Evolutionary conservation across 768 basidiomycete genomes (phyloP).

Genomic region (Tylopilus intermedius): DNA sequence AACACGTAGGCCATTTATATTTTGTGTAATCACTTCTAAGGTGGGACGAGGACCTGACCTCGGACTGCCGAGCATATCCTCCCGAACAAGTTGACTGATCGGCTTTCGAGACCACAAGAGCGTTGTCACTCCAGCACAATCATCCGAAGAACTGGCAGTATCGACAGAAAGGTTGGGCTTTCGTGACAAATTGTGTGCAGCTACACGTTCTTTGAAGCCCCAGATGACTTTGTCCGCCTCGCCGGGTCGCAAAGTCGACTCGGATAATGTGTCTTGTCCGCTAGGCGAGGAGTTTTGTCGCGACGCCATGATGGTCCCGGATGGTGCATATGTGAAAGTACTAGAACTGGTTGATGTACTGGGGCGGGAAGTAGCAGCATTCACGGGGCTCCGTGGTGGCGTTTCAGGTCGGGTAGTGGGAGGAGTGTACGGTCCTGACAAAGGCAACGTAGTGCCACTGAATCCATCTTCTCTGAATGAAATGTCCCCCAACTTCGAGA

Average conservation of each 20-base stretch:
- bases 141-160: conserved; percentile 23
- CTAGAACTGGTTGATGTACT: conserved; percentile 31
- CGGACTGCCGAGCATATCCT: conserved; percentile 18
- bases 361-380: conserved; percentile 43
- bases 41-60: conserved; percentile 24
- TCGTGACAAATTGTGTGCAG: conserved; percentile 16
- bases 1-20: conserved; percentile 11
- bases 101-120: conserved; percentile 31
- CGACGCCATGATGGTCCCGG: conserved; percentile 25
- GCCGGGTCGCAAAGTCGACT: conserved; percentile 32
- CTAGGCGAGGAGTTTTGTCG: conserved; percentile 26
- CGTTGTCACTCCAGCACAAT: conserved; percentile 28
- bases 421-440: conserved; percentile 24
- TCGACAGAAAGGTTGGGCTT: conserved; percentile 17
- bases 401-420: conserved; percentile 34
- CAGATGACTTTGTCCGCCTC: conserved; percentile 29
- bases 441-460: conserved; percentile 20
- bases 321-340: conserved; percentile 23
- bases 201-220: conserved; percentile 21
- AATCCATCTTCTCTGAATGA: conserved; percentile 30
- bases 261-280: conserved; percentile 31
- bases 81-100: conserved; percentile 25
- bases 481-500: conserved; percentile 30
- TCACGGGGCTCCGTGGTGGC: conserved; percentile 63
- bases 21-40: conserved; percentile 29